phyloP scores from a whole-genome alignment of 2,329 filamentous ascomycete species.

The Fusarium setosum region DNA sequence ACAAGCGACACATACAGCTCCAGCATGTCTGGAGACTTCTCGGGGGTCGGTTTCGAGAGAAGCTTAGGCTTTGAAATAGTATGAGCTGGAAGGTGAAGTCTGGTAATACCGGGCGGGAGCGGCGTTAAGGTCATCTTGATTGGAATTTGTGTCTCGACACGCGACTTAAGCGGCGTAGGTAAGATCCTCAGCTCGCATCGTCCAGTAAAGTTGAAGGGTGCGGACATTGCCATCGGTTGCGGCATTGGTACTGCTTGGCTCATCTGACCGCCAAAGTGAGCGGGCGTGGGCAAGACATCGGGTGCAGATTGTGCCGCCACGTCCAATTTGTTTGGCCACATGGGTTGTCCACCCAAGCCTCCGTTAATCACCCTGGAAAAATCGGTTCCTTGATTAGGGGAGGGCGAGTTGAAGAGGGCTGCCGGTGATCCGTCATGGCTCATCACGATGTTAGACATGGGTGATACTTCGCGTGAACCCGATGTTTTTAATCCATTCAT shows the following conservation, averaged over 20 bases:
- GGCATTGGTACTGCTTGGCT: conserved; percentile 46
- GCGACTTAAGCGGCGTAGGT: conserved; percentile 81
- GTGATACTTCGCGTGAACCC: conserved; percentile 65
- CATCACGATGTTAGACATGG: conserved; percentile 61
- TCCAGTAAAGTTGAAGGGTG: conserved; percentile 46
- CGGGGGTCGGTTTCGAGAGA: conserved; percentile 76
- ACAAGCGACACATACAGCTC: conserved; percentile 86
- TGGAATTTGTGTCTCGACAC: conserved; percentile 96
- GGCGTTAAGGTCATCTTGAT: conserved; percentile 84
- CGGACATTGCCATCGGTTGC: conserved; percentile 44
- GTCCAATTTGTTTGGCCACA: conserved; percentile 52
- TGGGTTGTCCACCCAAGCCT: conserved; percentile 35
- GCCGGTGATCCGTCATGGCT: conserved; percentile 66
- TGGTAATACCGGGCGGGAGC: conserved; percentile 79
- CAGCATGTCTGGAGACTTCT: conserved; percentile 77
- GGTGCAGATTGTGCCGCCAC: conserved; percentile 37
- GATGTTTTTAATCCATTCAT: conserved; percentile 60
- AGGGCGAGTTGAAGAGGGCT: conserved; percentile 60
- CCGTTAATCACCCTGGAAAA: conserved; percentile 49
- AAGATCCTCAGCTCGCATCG: conserved; percentile 67
- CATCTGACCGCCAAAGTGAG: conserved; percentile 42
- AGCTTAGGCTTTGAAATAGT: conserved; percentile 96
- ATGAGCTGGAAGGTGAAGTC: conserved; percentile 86
- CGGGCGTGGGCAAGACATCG: conserved; percentile 38
- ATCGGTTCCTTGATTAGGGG: conserved; percentile 55